These are phyloP conservation scores for Adenanthera pavonina DNA, from an alignment of 306 rosid genomes.

Conservation along the genomic window DNA sequence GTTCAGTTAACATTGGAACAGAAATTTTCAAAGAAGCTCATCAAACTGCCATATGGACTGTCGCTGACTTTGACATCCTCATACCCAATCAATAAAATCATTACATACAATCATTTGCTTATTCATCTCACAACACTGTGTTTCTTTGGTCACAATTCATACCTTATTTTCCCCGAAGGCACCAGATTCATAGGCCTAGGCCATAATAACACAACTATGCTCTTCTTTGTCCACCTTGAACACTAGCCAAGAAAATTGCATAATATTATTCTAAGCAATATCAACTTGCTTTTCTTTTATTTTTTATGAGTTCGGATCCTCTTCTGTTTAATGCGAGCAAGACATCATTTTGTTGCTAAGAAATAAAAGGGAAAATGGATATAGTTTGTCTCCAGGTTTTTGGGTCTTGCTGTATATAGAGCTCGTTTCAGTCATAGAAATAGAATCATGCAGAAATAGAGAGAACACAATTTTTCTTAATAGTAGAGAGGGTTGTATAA, in stretches of 20 bases:
- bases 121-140: constrained; percentile 15
- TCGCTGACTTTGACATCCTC: constrained; percentile 36
- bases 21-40: constrained; percentile 40
- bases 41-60: constrained; percentile 42
- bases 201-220: not conserved
- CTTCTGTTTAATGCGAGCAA: too few relatives aligned
- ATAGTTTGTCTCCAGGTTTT: too few relatives aligned
- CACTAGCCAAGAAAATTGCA: not conserved
- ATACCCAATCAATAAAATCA: constrained; percentile 13
- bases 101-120: not conserved
- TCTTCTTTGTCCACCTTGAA: not conserved
- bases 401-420: too few relatives aligned
- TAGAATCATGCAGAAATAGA: too few relatives aligned
- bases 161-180: not conserved
- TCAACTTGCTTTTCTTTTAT: not conserved
- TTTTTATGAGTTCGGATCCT: too few relatives aligned
- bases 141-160: constrained; percentile 5
- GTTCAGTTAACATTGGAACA: constrained; percentile 38
- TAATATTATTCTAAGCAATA: not conserved
- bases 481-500: too few relatives aligned
- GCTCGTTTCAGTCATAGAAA: too few relatives aligned
- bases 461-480: too few relatives aligned
- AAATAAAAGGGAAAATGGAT: too few relatives aligned
- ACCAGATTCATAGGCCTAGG: not conserved
- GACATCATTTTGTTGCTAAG: too few relatives aligned